Evolutionary conservation across 176 grass and related monocot genomes (phyloP), one percentile per base, ranked within the genome.

Genomic region (Zoysia japonica): DNA sequence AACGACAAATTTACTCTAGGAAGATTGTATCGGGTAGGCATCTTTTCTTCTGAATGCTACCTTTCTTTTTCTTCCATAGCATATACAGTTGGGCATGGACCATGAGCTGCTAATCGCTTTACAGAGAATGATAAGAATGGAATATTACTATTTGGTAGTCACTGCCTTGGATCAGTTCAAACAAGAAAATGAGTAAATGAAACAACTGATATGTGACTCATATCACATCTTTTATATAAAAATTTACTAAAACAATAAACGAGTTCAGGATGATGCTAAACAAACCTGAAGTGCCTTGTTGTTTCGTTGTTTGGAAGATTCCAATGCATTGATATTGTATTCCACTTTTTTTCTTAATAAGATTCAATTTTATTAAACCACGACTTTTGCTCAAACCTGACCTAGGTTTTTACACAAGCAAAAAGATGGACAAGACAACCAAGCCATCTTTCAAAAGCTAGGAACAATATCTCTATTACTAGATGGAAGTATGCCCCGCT

Each of bases 51-150:
- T 4, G 19, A 76, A 92, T 89, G 83, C 79, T 75, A 74, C 90
- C 83, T 80, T 92, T 86, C 86, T 89, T 89, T 88, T 77, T 78
- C 83, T 92, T 89, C 90, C 90, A 81, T 74, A 11, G 61, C 45
- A 62, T 47, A 62, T 11, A 20, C 68, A 79, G 38, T 53, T 68
- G 2, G 9, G 15, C 71, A 52, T 47, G 19, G 7, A 42, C 11
- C 80, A 17, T 28, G 16, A 60, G n/a, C 17, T 75, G 5, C n/a
- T 79, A 41, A 39, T 16, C 54, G 47, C 47, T 63, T 28, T 42
- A 61, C 14, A 88, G 46, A 68, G 14, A 68, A 68, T 11, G 28
- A 59, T 15, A 17, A 36, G 52, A 9, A 79, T 62, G 76, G 60
- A 61, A 68, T 53, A 53, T 61, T 53, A 67, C 8, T 55, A 66